These are phyloP conservation scores for Rostrohypoxylon terebratum DNA, from an alignment of 495 filamentous ascomycete genomes.

Conservation along the genomic window DNA sequence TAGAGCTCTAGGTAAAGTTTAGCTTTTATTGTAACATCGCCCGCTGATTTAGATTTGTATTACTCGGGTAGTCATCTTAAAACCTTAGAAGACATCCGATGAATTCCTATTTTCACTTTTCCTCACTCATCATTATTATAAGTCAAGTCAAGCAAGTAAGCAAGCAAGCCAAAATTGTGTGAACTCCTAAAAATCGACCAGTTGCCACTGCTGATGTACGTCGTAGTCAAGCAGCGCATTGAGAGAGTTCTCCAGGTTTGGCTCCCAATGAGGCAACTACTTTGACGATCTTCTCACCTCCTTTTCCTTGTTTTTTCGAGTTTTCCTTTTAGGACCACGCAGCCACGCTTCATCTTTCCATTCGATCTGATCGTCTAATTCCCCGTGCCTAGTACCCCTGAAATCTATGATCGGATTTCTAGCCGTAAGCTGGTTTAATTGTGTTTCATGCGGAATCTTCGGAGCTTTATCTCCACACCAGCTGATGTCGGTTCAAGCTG, in stretches of 20 bases:
- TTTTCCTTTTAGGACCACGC: slow-evolving; percentile 23
- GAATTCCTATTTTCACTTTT: too few relatives aligned
- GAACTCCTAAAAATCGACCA: not conserved
- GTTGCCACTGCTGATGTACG: slow-evolving; percentile 35
- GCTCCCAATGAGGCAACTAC: slow-evolving; percentile 23
- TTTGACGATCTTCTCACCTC: slow-evolving; percentile 19
- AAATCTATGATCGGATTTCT: slow-evolving; percentile 23
- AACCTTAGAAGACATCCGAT: too few relatives aligned
- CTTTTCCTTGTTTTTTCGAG: slow-evolving; percentile 29
- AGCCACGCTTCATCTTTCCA: slow-evolving; percentile 26
- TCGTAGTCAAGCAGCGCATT: slow-evolving; percentile 33
- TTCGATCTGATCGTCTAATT: slow-evolving; percentile 19
- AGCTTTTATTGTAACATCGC: not conserved
- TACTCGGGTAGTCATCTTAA: not conserved
- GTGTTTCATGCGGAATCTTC: slow-evolving; percentile 28
- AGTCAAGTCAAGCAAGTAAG: not conserved
- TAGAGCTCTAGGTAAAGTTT: not conserved
- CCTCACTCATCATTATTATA: too few relatives aligned
- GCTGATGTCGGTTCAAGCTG: slow-evolving; percentile 16
- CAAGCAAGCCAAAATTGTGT: not conserved
- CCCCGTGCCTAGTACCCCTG: slow-evolving; percentile 28
- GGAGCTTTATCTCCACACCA: slow-evolving; percentile 18
- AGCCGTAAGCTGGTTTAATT: slow-evolving; percentile 32
- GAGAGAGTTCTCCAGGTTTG: slow-evolving; percentile 22
- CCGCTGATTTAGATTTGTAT: not conserved